Conservation (phyloP, 139 green algal genomes). For the Axilococcus clingmanii region DNA sequence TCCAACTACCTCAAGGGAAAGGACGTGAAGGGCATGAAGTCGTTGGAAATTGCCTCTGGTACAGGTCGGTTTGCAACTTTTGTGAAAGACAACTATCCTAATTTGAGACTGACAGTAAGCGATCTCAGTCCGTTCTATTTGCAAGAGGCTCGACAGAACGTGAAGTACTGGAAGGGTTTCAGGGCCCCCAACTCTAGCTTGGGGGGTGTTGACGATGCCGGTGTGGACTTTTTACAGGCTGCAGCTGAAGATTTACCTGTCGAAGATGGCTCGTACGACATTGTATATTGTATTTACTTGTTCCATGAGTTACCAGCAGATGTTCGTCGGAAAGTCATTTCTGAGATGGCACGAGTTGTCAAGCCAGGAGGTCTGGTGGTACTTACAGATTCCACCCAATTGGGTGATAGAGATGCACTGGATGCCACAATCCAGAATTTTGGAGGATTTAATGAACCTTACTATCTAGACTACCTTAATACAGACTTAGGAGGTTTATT, state of each 20-base stretch:
- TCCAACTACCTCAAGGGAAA: slow-evolving; percentile 27
- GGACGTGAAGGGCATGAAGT: slow-evolving; percentile 9
- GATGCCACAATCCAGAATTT: slow-evolving; percentile 45
- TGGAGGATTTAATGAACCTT: slow-evolving; percentile 63
- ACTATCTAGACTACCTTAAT: slow-evolving; percentile 52
- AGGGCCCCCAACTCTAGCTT: slow-evolving; percentile 17
- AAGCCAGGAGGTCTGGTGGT: slow-evolving; percentile 61
- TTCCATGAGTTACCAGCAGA: slow-evolving; percentile 79
- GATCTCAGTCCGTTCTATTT: slow-evolving; percentile 85
- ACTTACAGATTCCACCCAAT: slow-evolving; percentile 39
- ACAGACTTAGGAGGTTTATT: slow-evolving; percentile 38
- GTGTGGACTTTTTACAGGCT: slow-evolving; percentile 38
- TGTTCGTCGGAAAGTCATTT: slow-evolving; percentile 19
- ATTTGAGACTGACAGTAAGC: slow-evolving; percentile 40
- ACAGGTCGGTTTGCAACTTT: slow-evolving; percentile 86
- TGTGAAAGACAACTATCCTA: slow-evolving; percentile 65
- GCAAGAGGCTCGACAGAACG: slow-evolving; percentile 30
- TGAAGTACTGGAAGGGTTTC: slow-evolving; percentile 46
- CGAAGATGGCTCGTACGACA: slow-evolving; percentile 48
- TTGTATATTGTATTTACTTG: slow-evolving; percentile 65
- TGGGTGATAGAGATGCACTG: slow-evolving; percentile 44
- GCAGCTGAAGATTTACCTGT: slow-evolving; percentile 53
- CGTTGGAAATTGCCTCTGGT: slow-evolving; percentile 74
- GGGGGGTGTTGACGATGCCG: slow-evolving; percentile 33
- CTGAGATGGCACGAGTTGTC: slow-evolving; percentile 71